Percentiles rank a stretch among this genome's conserved stretches.
These are phyloP conservation scores for Dioscorea cayenensis DNA, from an alignment of 116 monocot genomes.

Conservation along the genomic window DNA sequence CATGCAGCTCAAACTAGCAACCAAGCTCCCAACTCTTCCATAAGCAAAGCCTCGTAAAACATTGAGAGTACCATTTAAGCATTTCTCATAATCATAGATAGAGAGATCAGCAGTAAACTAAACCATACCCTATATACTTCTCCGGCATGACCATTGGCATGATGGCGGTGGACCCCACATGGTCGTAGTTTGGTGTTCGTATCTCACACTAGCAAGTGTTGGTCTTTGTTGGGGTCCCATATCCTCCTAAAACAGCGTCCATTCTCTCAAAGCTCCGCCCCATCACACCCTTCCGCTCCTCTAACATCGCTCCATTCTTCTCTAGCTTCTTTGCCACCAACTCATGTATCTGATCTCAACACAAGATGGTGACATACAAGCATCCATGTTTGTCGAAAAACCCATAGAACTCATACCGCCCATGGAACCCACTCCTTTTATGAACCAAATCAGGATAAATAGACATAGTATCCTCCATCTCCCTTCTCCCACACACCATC, in stretches of 20 bases:
- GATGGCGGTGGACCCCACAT: constrained; percentile 74
- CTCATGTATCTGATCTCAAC: constrained; percentile 68
- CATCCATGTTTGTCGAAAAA: constrained; percentile 88
- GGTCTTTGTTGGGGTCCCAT: background rate
- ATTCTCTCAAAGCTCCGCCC: constrained; percentile 56
- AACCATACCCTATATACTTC: constrained; percentile 12
- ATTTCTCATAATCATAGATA: background rate
- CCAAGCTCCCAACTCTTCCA: constrained; percentile 5
- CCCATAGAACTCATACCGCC: constrained; percentile 56
- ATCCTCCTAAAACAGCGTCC: constrained; percentile 26
- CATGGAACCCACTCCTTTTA: background rate
- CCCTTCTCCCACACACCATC: constrained; percentile 59
- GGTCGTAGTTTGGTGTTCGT: constrained; percentile 48
- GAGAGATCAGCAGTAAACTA: constrained; percentile 31
- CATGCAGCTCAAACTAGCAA: constrained; percentile 10
- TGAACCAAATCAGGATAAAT: constrained; percentile 26
- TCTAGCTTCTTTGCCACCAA: constrained; percentile 44
- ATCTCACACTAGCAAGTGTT: constrained; percentile 51
- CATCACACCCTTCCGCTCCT: constrained; percentile 44
- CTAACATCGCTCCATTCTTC: background rate
- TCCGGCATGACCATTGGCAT: constrained; percentile 45
- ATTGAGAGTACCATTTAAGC: background rate
- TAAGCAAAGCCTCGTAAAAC: background rate
- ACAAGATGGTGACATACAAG: constrained; percentile 65
- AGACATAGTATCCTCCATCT: constrained; percentile 87